Evolutionary conservation across 306 rosid species (phyloP).

Genomic region (Acmispon strigosus): DNA sequence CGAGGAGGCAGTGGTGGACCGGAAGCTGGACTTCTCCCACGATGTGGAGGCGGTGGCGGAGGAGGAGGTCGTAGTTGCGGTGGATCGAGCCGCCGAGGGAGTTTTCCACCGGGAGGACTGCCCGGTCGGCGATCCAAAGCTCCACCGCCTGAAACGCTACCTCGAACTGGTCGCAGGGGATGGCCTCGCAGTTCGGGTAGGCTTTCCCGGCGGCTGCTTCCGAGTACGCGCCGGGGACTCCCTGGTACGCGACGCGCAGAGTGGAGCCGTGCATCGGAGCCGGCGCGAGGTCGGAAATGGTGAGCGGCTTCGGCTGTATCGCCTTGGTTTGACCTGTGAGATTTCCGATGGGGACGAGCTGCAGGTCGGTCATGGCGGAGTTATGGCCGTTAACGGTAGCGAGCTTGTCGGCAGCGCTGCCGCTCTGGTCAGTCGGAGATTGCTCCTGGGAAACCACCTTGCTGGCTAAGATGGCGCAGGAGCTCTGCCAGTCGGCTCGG

Average conservation of each 20-base stretch:
- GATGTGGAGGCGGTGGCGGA: conserved; percentile 96
- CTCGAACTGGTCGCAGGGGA: conserved; percentile 95
- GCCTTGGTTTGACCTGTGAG: conserved; percentile 2
- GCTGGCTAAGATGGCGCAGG: conserved; percentile 81
- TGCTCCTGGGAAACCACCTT: conserved; percentile 61
- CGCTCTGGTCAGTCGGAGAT: conserved; percentile 25
- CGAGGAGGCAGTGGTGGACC: conserved; percentile 92
- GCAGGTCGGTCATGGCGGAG: conserved; percentile 41
- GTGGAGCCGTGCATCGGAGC: conserved; percentile 96
- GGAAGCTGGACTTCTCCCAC: conserved; percentile 93
- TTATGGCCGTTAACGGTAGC: conserved; percentile 71
- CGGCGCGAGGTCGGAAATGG: conserved; percentile 81
- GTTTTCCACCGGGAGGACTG: conserved; percentile 81
- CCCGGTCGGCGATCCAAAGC: conserved; percentile 96
- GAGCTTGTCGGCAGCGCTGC: conserved; percentile 21
- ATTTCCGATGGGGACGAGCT: conserved; percentile 58
- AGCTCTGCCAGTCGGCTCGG: conserved; percentile 86
- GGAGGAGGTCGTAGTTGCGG: conserved; percentile 90
- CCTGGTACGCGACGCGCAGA: conserved; percentile 91
- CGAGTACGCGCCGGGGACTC: conserved; percentile 95
- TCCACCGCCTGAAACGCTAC: conserved; percentile 96
- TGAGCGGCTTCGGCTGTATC: conserved; percentile 50
- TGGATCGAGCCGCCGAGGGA: conserved; percentile 97
- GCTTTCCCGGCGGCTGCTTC: conserved; percentile 97
- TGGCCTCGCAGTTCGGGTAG: conserved; percentile 90